Evolutionary conservation across 2,329 filamentous ascomycete species (phyloP).

Genomic region (Sporothrix pallida): DNA sequence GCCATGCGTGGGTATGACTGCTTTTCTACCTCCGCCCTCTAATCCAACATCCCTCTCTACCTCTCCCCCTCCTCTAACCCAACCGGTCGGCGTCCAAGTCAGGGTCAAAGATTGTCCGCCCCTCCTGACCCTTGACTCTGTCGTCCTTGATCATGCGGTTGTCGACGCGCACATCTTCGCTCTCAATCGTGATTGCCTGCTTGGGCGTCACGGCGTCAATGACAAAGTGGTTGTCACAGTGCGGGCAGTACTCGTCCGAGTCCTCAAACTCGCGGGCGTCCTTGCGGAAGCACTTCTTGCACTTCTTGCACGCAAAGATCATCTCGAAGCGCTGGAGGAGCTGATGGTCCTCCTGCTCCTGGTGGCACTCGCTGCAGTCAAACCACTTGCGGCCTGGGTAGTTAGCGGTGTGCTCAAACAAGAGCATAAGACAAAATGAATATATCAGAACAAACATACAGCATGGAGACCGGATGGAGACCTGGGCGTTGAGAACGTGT

Average conservation of each 20-base stretch:
- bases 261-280: constrained; percentile 92
- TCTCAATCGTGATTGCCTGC: constrained; percentile 82
- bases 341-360: constrained; percentile 76
- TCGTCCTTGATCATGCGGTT: constrained; percentile 93
- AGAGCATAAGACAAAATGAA: not conserved
- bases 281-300: constrained; percentile 97
- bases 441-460: constrained; percentile 62
- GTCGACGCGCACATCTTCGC: constrained; percentile 86
- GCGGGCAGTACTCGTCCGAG: constrained; percentile 96
- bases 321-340: constrained; percentile 83
- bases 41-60: not conserved
- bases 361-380: constrained; percentile 95
- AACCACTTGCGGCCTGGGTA: constrained; percentile 89
- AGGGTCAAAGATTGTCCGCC: constrained; percentile 75
- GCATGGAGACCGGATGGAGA: constrained; percentile 92
- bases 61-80: constrained; percentile 56
- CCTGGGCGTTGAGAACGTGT: constrained; percentile 97
- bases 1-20: constrained; percentile 23
- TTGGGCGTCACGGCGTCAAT: constrained; percentile 86
- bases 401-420: not conserved
- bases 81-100: constrained; percentile 75
- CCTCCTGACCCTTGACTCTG: constrained; percentile 65
- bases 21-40: not conserved
- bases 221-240: constrained; percentile 98
- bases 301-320: constrained; percentile 98